Evolutionary conservation across 2,329 filamentous ascomycete genomes (phyloP).

Genomic region (Cadophora luteo-olivacea): DNA sequence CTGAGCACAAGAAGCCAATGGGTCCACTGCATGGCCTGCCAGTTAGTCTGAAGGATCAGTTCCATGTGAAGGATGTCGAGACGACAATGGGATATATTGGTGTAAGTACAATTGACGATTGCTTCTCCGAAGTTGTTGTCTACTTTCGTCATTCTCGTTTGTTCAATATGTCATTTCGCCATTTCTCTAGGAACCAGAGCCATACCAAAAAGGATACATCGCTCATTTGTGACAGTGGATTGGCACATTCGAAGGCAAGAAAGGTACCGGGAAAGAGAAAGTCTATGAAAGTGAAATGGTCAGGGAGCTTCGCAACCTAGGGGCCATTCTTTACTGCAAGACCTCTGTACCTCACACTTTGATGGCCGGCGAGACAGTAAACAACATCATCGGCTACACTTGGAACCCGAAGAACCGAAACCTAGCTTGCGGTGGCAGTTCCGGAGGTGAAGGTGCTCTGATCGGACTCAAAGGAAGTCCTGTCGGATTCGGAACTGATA

Average conservation of each 20-base stretch:
- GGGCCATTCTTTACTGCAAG: conserved; percentile 50
- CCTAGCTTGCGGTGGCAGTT: conserved; percentile 42
- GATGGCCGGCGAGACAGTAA: conserved; percentile 50
- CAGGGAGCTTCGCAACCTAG: conserved; percentile 48
- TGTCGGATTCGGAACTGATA: conserved; percentile 44
- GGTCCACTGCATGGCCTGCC: conserved; percentile 51
- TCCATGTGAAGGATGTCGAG: conserved; percentile 44
- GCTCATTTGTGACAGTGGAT: too few relatives aligned
- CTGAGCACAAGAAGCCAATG: conserved; percentile 45
- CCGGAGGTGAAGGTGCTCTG: conserved; percentile 45
- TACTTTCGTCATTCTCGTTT: too few relatives aligned
- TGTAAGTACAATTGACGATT: conserved; percentile 25
- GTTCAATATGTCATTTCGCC: too few relatives aligned
- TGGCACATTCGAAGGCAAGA: conserved; percentile 62
- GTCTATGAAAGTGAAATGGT: conserved; percentile 57
- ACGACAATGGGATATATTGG: conserved; percentile 66
- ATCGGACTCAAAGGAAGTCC: conserved; percentile 43
- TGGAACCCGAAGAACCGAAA: conserved; percentile 43
- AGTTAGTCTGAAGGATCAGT: conserved; percentile 49
- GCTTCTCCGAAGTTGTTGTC: too few relatives aligned
- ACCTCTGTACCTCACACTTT: conserved; percentile 50
- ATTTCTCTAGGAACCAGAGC: too few relatives aligned
- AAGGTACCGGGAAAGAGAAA: conserved; percentile 55
- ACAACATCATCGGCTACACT: conserved; percentile 52
- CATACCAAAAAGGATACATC: too few relatives aligned